phyloP scores from a whole-genome alignment of 441 rosid species.

The Populus tomentosa region DNA sequence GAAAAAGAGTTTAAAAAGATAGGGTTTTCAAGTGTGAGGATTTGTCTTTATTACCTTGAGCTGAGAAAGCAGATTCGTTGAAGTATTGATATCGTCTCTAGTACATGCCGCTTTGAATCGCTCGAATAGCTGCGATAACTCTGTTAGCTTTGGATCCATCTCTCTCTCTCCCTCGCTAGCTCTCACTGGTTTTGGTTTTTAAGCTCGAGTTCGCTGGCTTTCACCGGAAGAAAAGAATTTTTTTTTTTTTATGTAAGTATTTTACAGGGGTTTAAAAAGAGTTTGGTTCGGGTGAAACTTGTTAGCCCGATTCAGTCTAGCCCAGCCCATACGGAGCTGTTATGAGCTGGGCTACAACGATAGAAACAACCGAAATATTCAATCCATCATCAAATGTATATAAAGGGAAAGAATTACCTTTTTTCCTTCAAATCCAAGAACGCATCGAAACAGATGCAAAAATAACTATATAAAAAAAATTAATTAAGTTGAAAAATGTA shows the following conservation, averaged over 20 bases:
- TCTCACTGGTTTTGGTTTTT: background rate
- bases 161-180: background rate
- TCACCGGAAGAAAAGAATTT: background rate
- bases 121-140: conserved; percentile 76
- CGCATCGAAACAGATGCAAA: background rate
- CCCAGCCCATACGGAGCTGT: background rate
- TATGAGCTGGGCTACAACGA: background rate
- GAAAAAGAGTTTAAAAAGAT: background rate
- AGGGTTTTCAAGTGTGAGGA: conserved; percentile 21
- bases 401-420: too few relatives aligned
- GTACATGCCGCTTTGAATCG: conserved; percentile 75
- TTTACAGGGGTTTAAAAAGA: background rate
- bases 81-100: conserved; percentile 55
- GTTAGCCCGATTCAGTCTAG: background rate
- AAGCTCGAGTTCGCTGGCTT: background rate
- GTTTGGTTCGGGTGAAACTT: too few relatives aligned
- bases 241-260: too few relatives aligned
- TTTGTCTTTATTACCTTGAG: conserved; percentile 51
- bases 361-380: background rate
- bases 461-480: too few relatives aligned
- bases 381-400: too few relatives aligned
- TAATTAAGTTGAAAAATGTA: too few relatives aligned
- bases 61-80: conserved; percentile 55
- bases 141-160: conserved; percentile 85
- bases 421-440: background rate